A percentile compares a stretch with the other conserved stretches of the same genome.
These are phyloP conservation scores for Immersiporthe knoxdaviesiana DNA, from an alignment of 2,329 filamentous ascomycete genomes.

Conservation along the genomic window DNA sequence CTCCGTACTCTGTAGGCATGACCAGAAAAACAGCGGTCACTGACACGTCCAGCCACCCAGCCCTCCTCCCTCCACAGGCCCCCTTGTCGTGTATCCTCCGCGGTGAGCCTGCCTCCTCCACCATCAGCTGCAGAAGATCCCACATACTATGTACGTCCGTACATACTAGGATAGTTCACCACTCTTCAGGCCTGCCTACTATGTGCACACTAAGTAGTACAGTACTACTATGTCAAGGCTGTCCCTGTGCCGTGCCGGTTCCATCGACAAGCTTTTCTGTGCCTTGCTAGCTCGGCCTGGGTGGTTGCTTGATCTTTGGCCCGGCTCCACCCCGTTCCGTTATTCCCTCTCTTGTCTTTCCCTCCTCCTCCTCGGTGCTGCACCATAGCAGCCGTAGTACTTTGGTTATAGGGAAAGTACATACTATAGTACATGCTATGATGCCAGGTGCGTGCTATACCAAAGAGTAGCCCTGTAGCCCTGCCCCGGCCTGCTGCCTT, in stretches of 20 bases:
- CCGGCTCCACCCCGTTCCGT: slow-evolving; percentile 4
- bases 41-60: background rate
- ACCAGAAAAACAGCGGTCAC: slow-evolving; percentile 7
- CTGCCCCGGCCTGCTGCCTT: background rate
- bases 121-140: background rate
- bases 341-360: background rate
- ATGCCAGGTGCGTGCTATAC: no score
- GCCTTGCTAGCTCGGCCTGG: slow-evolving; percentile 19
- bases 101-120: background rate
- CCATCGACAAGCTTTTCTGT: slow-evolving; percentile 25
- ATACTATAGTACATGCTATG: background rate
- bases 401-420: background rate
- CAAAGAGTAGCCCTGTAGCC: no score
- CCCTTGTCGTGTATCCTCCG: background rate
- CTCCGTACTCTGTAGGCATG: background rate
- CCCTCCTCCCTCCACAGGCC: no score
- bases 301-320: slow-evolving; percentile 5
- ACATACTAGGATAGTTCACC: no score
- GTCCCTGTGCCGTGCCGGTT: background rate
- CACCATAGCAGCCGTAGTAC: background rate
- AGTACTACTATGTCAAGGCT: no score
- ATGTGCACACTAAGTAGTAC: no score
- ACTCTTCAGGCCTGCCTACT: no score
- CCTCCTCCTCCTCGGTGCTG: no score
- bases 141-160: no score